Percentiles rank a stretch among this genome's conserved stretches.
Conservation (phyloP, 495 filamentous ascomycete species). For the Neurospora sp. region DNA sequence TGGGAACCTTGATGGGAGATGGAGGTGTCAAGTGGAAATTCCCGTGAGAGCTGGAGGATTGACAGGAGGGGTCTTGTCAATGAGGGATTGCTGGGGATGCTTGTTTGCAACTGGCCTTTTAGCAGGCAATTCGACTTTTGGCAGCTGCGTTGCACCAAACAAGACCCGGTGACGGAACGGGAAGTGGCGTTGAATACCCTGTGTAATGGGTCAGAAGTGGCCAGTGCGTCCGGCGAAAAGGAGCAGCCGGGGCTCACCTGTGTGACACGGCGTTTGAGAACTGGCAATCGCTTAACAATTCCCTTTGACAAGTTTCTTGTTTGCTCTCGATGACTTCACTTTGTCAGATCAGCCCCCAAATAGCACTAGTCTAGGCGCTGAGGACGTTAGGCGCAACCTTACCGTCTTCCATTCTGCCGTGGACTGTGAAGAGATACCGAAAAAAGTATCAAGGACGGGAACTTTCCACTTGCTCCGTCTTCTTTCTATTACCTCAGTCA, state of each 20-base stretch:
- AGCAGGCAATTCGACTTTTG: not conserved
- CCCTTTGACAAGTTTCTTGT: not conserved
- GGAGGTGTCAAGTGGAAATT: not conserved
- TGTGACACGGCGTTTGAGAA: not conserved
- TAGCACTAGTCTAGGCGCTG: too few species aligned
- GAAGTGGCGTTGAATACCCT: not conserved
- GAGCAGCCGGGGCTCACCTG: not conserved
- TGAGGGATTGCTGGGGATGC: not conserved
- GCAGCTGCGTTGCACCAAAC: not conserved
- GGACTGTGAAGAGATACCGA: too few species aligned
- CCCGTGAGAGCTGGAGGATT: not conserved
- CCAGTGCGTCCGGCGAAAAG: not conserved
- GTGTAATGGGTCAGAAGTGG: not conserved
- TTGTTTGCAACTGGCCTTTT: not conserved
- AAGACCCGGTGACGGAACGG: not conserved
- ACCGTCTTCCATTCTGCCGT: too few species aligned
- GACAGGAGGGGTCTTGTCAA: not conserved
- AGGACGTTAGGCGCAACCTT: too few species aligned
- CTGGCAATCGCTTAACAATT: not conserved
- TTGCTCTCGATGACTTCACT: not conserved
- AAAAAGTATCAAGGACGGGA: too few species aligned
- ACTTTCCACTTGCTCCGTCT: too few species aligned
- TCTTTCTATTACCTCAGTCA: too few species aligned
- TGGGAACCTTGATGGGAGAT: not conserved
- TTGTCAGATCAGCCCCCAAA: not conserved